Conservation (phyloP, 805 yeast species). For the Scheffersomyces spartinae region DNA sequence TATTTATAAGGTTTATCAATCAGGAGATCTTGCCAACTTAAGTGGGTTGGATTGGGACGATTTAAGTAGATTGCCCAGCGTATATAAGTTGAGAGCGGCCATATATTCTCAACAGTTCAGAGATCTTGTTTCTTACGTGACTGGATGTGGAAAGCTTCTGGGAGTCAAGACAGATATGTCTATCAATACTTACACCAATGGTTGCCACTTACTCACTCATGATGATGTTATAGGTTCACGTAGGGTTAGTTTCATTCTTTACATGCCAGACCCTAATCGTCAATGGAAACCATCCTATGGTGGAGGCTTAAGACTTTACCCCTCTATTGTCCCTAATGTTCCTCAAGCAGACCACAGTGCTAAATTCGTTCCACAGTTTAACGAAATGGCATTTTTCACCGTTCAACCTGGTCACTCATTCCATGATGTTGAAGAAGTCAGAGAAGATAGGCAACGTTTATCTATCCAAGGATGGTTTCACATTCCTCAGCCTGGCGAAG, state of each 20-base stretch:
- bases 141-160: constrained; percentile 81
- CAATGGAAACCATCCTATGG: constrained; percentile 89
- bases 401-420: constrained; percentile 95
- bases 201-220: constrained; percentile 89
- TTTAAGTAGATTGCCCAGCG: constrained; percentile 56
- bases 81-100: constrained; percentile 74
- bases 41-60: constrained; percentile 77
- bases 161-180: constrained; percentile 91
- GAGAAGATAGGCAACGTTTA: constrained; percentile 79
- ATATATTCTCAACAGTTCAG: constrained; percentile 81
- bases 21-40: constrained; percentile 84
- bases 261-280: constrained; percentile 85
- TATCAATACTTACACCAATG: constrained; percentile 80
- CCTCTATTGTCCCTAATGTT: constrained; percentile 78
- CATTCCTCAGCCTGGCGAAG: constrained; percentile 89
- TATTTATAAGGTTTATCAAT: constrained; percentile 83
- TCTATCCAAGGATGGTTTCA: constrained; percentile 99
- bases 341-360: constrained; percentile 68
- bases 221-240: constrained; percentile 97
- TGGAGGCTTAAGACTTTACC: constrained; percentile 81
- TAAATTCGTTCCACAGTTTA: constrained; percentile 82
- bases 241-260: constrained; percentile 83
- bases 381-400: constrained; percentile 89
- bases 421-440: constrained; percentile 97
- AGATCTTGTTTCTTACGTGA: constrained; percentile 60